These are phyloP conservation scores for Hanseniaspora occidentalis DNA, from an alignment of 805 yeast species.

Conservation along the genomic window DNA sequence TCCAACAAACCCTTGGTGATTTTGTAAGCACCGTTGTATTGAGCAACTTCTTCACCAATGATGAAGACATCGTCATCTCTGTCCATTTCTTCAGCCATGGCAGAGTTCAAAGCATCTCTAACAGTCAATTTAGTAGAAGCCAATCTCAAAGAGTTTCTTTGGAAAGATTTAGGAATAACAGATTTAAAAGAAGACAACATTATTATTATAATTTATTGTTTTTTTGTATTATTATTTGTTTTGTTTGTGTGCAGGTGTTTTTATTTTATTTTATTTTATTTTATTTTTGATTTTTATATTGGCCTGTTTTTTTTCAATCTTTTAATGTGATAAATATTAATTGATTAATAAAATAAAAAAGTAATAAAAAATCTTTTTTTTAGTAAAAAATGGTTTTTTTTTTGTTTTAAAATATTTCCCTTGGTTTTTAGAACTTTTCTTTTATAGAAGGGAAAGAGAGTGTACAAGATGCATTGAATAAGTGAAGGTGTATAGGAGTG, in stretches of 20 bases:
- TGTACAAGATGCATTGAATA: neutral
- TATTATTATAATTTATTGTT: slow-evolving; percentile 1
- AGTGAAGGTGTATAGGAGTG: too few relatives aligned
- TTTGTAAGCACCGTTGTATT: slow-evolving; percentile 98
- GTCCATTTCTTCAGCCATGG: slow-evolving; percentile 95
- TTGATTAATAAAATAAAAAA: neutral
- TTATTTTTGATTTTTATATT: neutral
- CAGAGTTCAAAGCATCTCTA: slow-evolving; percentile 92
- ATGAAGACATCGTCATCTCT: slow-evolving; percentile 87
- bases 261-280: too few relatives aligned
- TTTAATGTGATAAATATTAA: neutral
- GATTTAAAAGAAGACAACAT: slow-evolving; percentile 8
- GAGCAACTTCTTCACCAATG: slow-evolving; percentile 99
- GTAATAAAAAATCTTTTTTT: neutral
- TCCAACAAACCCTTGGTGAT: slow-evolving; percentile 91
- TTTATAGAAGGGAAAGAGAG: neutral
- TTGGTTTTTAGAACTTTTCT: neutral
- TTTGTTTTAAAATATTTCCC: too few relatives aligned
- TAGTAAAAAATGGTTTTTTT: neutral
- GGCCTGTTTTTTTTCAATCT: too few relatives aligned
- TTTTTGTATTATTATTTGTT: neutral
- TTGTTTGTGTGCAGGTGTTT: neutral
- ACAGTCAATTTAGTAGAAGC: slow-evolving; percentile 55
- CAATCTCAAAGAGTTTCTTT: slow-evolving; percentile 9
- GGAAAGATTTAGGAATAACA: slow-evolving; percentile 6